phyloP scores from a whole-genome alignment of 106 monocot genomes.

The Dioscorea dumetorum region DNA sequence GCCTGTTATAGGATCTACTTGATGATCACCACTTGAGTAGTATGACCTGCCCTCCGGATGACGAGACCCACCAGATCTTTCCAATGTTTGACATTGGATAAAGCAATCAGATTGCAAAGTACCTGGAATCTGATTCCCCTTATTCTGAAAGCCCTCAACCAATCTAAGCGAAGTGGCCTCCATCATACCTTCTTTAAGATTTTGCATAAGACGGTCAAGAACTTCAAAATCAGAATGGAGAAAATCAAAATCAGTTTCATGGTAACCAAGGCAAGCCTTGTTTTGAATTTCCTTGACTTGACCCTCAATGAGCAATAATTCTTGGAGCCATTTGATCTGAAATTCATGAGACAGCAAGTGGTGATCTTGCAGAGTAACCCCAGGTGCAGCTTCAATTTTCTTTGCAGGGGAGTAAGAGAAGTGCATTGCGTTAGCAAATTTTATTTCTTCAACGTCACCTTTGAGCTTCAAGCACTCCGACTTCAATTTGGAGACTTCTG shows the following conservation, averaged over 20 bases:
- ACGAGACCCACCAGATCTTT: slow-evolving; percentile 11
- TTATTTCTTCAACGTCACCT: slow-evolving; percentile 57
- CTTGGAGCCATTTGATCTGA: slow-evolving; percentile 40
- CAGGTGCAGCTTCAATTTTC: slow-evolving; percentile 8
- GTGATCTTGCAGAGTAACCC: slow-evolving; percentile 2
- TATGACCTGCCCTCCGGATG: slow-evolving; percentile 11
- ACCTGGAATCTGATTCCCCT: slow-evolving; percentile 4
- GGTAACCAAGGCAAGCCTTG: slow-evolving; percentile 34
- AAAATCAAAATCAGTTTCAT: slow-evolving; percentile 35
- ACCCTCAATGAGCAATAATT: slow-evolving; percentile 52
- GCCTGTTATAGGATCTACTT: slow-evolving; percentile 3
- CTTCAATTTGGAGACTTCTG: slow-evolving; percentile 67
- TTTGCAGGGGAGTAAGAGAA: slow-evolving; percentile 7
- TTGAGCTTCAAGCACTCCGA: slow-evolving; percentile 67
- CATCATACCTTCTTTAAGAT: slow-evolving; percentile 41
- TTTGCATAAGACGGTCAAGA: slow-evolving; percentile 45
- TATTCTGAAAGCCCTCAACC: slow-evolving; percentile 6
- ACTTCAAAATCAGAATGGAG: slow-evolving; percentile 51
- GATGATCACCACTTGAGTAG: slow-evolving; percentile 8
- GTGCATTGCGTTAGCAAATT: slow-evolving; percentile 24
- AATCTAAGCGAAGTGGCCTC: slow-evolving; percentile 8
- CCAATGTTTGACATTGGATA: slow-evolving; percentile 14
- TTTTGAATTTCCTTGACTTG: slow-evolving; percentile 59
- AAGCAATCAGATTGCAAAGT: slow-evolving; percentile 7
- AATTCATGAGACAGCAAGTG: slow-evolving; percentile 10